Conservation (phyloP, 1,139 yeast genomes). For the Geotrichum restrictum region DNA sequence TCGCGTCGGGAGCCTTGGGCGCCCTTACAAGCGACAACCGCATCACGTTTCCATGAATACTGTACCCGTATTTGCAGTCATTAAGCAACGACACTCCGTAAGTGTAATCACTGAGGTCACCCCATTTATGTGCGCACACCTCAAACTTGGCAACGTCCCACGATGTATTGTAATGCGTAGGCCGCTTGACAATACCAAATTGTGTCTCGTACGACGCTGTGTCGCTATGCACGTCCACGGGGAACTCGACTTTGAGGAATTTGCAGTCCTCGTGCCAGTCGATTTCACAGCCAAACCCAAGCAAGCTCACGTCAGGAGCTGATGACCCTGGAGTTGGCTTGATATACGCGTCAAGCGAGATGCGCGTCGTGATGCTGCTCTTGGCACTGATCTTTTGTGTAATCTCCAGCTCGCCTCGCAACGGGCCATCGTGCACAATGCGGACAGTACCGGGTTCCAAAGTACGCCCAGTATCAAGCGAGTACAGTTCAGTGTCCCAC, state of each 20-base stretch:
- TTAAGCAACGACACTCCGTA: slow-evolving; percentile 88
- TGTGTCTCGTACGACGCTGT: slow-evolving; percentile 87
- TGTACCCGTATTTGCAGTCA: slow-evolving; percentile 84
- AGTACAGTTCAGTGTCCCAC: slow-evolving; percentile 93
- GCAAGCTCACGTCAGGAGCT: slow-evolving; percentile 36
- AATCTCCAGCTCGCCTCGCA: slow-evolving; percentile 58
- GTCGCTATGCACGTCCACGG: slow-evolving; percentile 74
- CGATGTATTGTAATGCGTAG: slow-evolving; percentile 88
- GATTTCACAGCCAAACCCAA: slow-evolving; percentile 63
- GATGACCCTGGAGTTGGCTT: slow-evolving; percentile 32
- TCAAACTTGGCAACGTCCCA: slow-evolving; percentile 98
- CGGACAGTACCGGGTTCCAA: slow-evolving; percentile 44
- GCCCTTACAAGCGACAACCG: slow-evolving; percentile 77
- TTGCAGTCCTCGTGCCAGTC: slow-evolving; percentile 86
- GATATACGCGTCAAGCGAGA: slow-evolving; percentile 61
- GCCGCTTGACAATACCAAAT: slow-evolving; percentile 83
- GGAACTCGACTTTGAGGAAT: slow-evolving; percentile 91
- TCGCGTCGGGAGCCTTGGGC: slow-evolving; percentile 86
- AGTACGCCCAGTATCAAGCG: slow-evolving; percentile 64
- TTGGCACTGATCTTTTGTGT: slow-evolving; percentile 52
- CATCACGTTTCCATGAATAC: slow-evolving; percentile 85
- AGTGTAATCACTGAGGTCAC: slow-evolving; percentile 79
- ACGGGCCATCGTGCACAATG: slow-evolving; percentile 52
- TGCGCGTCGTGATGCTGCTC: slow-evolving; percentile 62
- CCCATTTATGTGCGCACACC: slow-evolving; percentile 90